Conservation (phyloP, 2,329 filamentous ascomycete species). For the Xenosphaeropsis pyriputrescens region DNA sequence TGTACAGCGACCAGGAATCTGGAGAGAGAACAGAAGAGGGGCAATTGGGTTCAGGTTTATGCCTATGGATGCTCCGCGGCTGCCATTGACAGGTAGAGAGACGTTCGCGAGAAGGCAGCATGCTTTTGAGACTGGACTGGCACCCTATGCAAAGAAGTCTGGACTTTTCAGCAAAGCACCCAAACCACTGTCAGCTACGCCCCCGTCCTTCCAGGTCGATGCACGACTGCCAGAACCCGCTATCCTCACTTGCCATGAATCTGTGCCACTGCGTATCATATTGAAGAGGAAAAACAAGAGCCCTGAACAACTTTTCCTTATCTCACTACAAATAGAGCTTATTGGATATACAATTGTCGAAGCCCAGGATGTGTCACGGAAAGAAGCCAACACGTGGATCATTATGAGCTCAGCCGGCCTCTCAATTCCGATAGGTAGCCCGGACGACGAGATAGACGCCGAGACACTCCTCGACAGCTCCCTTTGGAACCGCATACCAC, state of each 20-base stretch:
- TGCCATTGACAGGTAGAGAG: constrained; percentile 53
- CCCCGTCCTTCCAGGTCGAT: constrained; percentile 61
- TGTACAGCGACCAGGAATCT: constrained; percentile 71
- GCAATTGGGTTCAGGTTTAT: constrained; percentile 67
- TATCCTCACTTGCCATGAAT: constrained; percentile 79
- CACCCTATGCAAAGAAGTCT: constrained; percentile 16
- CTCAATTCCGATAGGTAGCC: constrained; percentile 49
- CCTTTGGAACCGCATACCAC: constrained; percentile 55
- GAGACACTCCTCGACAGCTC: constrained; percentile 56
- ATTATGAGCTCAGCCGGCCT: constrained; percentile 60
- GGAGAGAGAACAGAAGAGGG: constrained; percentile 76
- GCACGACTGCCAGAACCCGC: constrained; percentile 76
- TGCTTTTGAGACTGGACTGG: constrained; percentile 29
- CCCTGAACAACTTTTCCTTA: constrained; percentile 57
- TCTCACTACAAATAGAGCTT: constrained; percentile 68
- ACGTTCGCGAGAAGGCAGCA: constrained; percentile 68
- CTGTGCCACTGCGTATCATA: constrained; percentile 67
- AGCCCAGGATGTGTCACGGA: constrained; percentile 59
- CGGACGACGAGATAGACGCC: constrained; percentile 41
- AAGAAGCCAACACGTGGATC: constrained; percentile 62
- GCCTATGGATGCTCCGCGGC: constrained; percentile 79
- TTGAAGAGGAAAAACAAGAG: constrained; percentile 61
- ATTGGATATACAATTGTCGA: constrained; percentile 67
- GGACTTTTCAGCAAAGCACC: constrained; percentile 15
- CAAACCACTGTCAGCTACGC: constrained; percentile 22